These are phyloP conservation scores for Taxillus chinensis DNA, from an alignment of 164 flowering plant genomes.

Conservation along the genomic window DNA sequence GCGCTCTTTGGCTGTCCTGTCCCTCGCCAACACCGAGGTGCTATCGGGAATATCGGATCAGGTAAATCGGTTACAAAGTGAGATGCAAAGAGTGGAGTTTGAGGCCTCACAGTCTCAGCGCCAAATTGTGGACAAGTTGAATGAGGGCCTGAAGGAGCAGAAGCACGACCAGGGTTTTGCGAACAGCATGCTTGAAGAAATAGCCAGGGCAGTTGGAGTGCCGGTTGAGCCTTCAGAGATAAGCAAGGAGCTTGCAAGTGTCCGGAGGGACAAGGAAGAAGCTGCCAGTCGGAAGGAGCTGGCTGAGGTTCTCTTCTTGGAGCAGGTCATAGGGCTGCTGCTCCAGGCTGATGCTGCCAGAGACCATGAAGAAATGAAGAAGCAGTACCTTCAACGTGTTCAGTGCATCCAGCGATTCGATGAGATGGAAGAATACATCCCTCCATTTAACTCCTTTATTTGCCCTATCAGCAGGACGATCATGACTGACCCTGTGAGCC, in stretches of 20 bases:
- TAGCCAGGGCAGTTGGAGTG: slow-evolving; percentile 60
- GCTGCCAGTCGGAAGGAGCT: slow-evolving; percentile 50
- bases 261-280: slow-evolving; percentile 57
- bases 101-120: slow-evolving; percentile 43
- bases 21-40: slow-evolving; percentile 52
- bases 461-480: slow-evolving; percentile 38
- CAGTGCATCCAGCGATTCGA: slow-evolving; percentile 34
- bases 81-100: slow-evolving; percentile 65
- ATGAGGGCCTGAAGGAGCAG: slow-evolving; percentile 43
- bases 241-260: slow-evolving; percentile 45
- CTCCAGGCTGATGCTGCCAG: slow-evolving; percentile 69
- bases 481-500: slow-evolving; percentile 73
- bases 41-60: slow-evolving; percentile 48
- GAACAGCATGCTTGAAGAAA: slow-evolving; percentile 58
- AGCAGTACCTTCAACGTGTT: slow-evolving; percentile 34
- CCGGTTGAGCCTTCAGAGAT: slow-evolving; percentile 61
- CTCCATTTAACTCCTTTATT: slow-evolving; percentile 40
- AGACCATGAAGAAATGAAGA: slow-evolving; percentile 44
- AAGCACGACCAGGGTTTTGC: slow-evolving; percentile 55
- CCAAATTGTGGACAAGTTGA: slow-evolving; percentile 47
- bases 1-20: slow-evolving; percentile 40
- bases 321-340: slow-evolving; percentile 58
- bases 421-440: slow-evolving; percentile 28
- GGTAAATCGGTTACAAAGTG: slow-evolving; percentile 45
- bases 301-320: slow-evolving; percentile 48